Percentiles rank a stretch among this genome's conserved stretches.
These are phyloP conservation scores for Suillus bovinus DNA, from an alignment of 768 basidiomycete genomes.

Conservation along the genomic window DNA sequence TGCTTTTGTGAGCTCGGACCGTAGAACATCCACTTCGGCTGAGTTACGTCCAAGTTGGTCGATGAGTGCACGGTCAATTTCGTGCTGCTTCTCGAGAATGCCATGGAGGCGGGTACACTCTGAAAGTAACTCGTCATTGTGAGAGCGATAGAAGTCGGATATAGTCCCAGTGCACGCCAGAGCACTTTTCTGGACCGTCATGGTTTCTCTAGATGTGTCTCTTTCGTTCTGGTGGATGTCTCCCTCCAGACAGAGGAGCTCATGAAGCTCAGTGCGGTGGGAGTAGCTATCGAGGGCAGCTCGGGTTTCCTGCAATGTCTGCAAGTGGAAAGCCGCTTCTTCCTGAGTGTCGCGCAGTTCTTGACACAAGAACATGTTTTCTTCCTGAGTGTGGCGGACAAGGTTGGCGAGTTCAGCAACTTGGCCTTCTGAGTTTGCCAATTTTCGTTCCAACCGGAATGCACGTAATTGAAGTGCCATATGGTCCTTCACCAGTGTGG, in stretches of 20 bases:
- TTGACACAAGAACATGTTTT: constrained; percentile 44
- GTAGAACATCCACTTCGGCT: constrained; percentile 43
- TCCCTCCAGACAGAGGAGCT: constrained; percentile 19
- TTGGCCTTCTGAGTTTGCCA: constrained; percentile 68
- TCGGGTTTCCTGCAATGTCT: constrained; percentile 12
- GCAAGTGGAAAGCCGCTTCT: constrained; percentile 19
- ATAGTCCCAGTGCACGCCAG: constrained; percentile 23
- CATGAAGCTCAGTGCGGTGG: constrained; percentile 2
- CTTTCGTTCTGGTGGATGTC: constrained; percentile 14
- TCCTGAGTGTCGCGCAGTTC: constrained; percentile 21
- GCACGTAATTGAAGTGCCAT: constrained; percentile 40
- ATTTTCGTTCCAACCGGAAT: constrained; percentile 63
- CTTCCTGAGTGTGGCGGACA: constrained; percentile 56
- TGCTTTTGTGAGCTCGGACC: constrained; percentile 40
- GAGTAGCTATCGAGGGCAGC: constrained; percentile 3
- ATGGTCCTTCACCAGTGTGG: constrained; percentile 42
- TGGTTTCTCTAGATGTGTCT: constrained; percentile 17
- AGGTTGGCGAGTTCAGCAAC: constrained; percentile 64
- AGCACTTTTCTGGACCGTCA: constrained; percentile 9
- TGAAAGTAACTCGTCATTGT: constrained; percentile 35
- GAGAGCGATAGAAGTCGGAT: constrained; percentile 39
- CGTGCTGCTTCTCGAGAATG: constrained; percentile 16
- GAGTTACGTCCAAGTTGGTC: constrained; percentile 42
- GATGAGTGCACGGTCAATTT: constrained; percentile 20
- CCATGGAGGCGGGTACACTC: constrained; percentile 15